Base-by-base conservation (phyloP, 495 filamentous ascomycete genomes). In the Amorphotheca resinae region DNA sequence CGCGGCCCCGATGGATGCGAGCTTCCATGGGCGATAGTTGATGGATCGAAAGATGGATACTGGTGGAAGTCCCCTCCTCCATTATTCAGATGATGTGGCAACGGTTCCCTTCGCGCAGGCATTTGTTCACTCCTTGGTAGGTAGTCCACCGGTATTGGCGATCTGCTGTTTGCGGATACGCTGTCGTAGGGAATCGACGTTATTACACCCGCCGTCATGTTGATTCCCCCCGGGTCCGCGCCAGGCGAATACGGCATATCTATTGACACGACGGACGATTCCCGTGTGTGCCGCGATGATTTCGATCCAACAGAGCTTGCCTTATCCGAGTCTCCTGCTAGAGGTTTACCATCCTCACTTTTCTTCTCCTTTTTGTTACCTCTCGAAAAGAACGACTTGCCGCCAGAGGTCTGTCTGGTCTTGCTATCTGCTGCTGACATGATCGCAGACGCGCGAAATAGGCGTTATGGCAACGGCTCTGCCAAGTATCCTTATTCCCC, bases 111-210 rank as follows among this genome's bases (percentile, higher is more conserved):
- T 45, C 78, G 71, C 22, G 63, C 44, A 20, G 72, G 66, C 46
- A 72, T 72, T 45, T 82, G 70, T 26, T 87, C 83, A 16, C 72
- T 64, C 48, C 79, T 76, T 22, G 82, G 79, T 38, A 89, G 66
- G 41, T 82, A 83, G 25, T 94, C 82, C 47, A 88, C 68, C 11
- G 80, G 63, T 42, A 87, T 74, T 1, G 88, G 86, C 32, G 76
- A 79, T 43, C 67, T 69, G 40, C 69, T 72, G 58, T 85, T 84
- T 21, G 75, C 57, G 22, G 71, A 60, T n/a, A 81, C 65, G 45
- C 66, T 78, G 41, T 95, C 84, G 62, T 89, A 95, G 9, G 91
- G 86, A 45, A 98, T 89, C 1, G 82, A 80, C 6, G 87, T 86
- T 45, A 95, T 85, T 11, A 88, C 74, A 36, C 87, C 91, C n/a